phyloP scores from a whole-genome alignment of 805 yeast genomes.

The Starmera dryadoides region DNA sequence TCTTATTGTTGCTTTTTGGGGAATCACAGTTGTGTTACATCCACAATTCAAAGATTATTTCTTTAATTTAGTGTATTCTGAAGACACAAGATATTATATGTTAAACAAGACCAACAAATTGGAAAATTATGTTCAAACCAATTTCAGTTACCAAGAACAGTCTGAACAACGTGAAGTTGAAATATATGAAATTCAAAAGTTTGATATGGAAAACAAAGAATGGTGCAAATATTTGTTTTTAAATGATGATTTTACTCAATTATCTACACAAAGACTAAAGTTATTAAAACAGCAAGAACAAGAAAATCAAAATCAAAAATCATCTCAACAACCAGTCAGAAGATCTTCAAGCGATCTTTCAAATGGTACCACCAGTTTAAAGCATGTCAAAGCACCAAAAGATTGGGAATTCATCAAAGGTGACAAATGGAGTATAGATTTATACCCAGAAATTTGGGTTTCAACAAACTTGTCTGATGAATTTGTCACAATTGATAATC shows the following conservation, averaged over 20 bases:
- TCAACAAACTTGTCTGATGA: constrained; percentile 38
- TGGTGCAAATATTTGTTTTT: constrained; percentile 64
- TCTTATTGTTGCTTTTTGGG: constrained; percentile 44
- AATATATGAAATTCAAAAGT: constrained; percentile 59
- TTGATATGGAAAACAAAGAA: constrained; percentile 38
- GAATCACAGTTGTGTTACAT: constrained; percentile 33
- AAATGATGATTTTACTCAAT: constrained; percentile 44
- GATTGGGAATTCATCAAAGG: constrained; percentile 45
- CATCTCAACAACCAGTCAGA: neutral
- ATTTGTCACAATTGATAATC: constrained; percentile 55
- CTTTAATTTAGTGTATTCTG: constrained; percentile 45
- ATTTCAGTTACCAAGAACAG: constrained; percentile 31
- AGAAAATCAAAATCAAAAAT: constrained; percentile 1
- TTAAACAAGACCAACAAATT: constrained; percentile 40
- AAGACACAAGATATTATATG: constrained; percentile 52
- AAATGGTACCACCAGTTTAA: constrained; percentile 10
- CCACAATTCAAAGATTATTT: constrained; percentile 44
- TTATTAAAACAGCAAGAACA: constrained; percentile 11
- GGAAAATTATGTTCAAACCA: constrained; percentile 35
- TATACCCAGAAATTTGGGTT: constrained; percentile 61
- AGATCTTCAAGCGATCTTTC: too few relatives aligned
- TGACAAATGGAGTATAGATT: constrained; percentile 59
- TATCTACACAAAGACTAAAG: constrained; percentile 35
- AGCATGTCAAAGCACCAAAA: constrained; percentile 45
- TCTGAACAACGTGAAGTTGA: constrained; percentile 47